Percentiles rank a stretch among this genome's conserved stretches.
These are phyloP conservation scores for Cardiospermum halicacabum DNA, from an alignment of 345 rosid species.

Conservation along the genomic window DNA sequence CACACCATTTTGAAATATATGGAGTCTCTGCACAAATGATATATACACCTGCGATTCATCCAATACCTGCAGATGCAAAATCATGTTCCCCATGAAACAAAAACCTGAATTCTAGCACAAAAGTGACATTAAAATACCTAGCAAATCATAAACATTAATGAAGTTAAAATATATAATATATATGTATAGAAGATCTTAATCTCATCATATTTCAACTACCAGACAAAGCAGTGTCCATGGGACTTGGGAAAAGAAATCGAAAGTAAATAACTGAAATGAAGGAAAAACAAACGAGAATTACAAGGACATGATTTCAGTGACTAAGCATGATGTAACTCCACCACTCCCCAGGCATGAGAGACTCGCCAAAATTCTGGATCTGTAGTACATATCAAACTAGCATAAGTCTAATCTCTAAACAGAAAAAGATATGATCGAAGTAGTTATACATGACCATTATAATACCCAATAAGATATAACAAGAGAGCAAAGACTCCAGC, in stretches of 20 bases:
- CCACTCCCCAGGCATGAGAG: not conserved
- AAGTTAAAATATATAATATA: not conserved
- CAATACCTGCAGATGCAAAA: not conserved
- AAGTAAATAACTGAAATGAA: not conserved
- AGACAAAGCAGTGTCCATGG: not conserved
- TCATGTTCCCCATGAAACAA: not conserved
- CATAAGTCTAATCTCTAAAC: constrained; percentile 22
- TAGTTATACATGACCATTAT: constrained; percentile 17
- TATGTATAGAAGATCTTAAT: not conserved
- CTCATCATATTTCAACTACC: not conserved
- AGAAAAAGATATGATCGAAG: constrained; percentile 8
- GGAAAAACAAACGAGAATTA: not conserved
- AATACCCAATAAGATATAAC: constrained; percentile 9
- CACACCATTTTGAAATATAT: not conserved
- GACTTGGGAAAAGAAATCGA: not conserved
- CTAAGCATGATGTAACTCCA: constrained; percentile 10
- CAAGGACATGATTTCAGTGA: constrained; percentile 5
- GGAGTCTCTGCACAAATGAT: not conserved
- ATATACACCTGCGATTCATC: not conserved
- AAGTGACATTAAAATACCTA: not conserved
- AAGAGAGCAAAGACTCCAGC: not conserved
- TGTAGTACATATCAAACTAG: constrained; percentile 19
- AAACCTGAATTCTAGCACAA: constrained; percentile 1
- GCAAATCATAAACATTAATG: not conserved
- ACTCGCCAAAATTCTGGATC: constrained; percentile 24